A percentile compares a stretch with the other conserved stretches of the same genome.
Conservation (phyloP, 208 protist genomes). For the Polymyxa betae region DNA sequence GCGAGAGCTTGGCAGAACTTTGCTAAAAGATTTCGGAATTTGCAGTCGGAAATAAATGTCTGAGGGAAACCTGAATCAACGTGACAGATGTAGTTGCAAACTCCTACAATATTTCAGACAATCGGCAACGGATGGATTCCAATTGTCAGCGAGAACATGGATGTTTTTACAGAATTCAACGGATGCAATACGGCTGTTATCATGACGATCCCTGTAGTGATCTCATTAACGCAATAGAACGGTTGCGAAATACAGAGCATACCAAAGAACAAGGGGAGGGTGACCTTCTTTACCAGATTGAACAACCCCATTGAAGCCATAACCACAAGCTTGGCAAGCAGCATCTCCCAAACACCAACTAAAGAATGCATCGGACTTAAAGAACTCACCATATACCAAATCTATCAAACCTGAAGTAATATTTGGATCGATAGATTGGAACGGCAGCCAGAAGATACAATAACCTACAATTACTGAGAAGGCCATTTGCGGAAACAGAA, state of each 20-base stretch:
- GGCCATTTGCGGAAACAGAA: background rate
- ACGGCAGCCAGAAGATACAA: background rate
- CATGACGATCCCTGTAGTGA: constrained; percentile 2
- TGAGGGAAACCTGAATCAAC: background rate
- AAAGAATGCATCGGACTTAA: background rate
- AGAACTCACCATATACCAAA: background rate
- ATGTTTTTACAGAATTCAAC: background rate
- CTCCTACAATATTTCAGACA: constrained; percentile 30
- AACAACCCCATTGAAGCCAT: constrained; percentile 15
- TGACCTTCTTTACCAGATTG: background rate
- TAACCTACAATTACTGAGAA: background rate
- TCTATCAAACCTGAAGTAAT: constrained; percentile 18
- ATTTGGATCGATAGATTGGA: background rate
- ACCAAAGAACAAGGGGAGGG: background rate
- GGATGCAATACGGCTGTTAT: background rate
- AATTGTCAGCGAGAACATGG: constrained; percentile 11
- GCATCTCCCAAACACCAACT: constrained; percentile 22
- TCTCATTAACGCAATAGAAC: background rate
- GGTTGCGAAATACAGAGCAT: background rate
- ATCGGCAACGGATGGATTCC: constrained; percentile 34
- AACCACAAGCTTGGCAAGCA: constrained; percentile 30
- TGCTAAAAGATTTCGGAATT: background rate
- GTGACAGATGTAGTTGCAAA: background rate
- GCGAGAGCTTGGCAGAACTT: background rate
- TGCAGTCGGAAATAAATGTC: constrained; percentile 7